These are phyloP conservation scores for Russula brevipes DNA, from an alignment of 768 basidiomycete genomes.

Conservation along the genomic window DNA sequence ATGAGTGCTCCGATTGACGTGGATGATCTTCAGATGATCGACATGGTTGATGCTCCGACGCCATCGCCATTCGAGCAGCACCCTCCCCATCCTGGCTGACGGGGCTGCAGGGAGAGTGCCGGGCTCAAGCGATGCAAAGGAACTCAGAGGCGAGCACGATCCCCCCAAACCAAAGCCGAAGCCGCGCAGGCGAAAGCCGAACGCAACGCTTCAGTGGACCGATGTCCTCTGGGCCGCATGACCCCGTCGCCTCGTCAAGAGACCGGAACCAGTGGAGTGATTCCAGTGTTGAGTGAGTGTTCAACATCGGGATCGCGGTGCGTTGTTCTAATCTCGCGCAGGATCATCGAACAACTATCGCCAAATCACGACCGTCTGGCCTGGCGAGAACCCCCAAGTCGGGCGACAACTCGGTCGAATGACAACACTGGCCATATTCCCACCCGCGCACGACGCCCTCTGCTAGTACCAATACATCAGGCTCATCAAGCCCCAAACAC, in stretches of 20 bases:
- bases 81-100: neutral
- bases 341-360: constrained; percentile 11
- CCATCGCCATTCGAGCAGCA: neutral
- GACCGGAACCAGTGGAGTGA: constrained; percentile 1
- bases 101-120: neutral
- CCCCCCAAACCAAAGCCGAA: constrained; percentile 9
- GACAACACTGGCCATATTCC: neutral
- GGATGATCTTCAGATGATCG: constrained; percentile 6
- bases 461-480: neutral
- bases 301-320: neutral
- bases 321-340: constrained; percentile 5
- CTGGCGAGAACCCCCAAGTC: neutral
- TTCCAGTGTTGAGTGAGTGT: constrained; percentile 18
- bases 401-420: neutral
- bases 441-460: neutral
- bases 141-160: neutral
- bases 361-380: neutral
- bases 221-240: neutral
- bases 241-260: neutral
- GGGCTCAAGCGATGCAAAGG: constrained; percentile 4
- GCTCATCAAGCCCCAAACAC: neutral
- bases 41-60: neutral
- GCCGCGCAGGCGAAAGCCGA: constrained; percentile 1
- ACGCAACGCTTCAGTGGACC: neutral
- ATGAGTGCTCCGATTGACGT: neutral